A percentile compares a stretch with the other conserved stretches of the same genome.
These are phyloP conservation scores for Mortierella antarctica DNA, from an alignment of 192 early-diverging fungal species.

Conservation along the genomic window DNA sequence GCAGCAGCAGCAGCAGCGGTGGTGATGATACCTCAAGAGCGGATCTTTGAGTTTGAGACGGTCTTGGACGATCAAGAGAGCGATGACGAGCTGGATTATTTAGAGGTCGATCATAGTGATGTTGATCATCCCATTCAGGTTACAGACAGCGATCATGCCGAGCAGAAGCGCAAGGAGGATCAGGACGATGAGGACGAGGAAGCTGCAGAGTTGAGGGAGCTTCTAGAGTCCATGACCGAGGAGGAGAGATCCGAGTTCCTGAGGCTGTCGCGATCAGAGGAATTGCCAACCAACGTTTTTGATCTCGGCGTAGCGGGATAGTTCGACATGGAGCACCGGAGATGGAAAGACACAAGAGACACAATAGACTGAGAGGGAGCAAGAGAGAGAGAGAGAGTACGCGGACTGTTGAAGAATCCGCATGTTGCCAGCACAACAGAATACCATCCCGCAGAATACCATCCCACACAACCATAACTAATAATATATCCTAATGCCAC, in stretches of 20 bases:
- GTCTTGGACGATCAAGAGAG: neutral
- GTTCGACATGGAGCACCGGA: neutral
- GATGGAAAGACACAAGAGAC: neutral
- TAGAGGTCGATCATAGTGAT: too few relatives aligned
- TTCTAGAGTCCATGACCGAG: slow-evolving; percentile 32
- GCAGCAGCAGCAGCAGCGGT: neutral
- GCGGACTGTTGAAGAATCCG: too few relatives aligned
- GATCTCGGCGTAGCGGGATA: neutral
- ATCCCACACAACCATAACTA: too few relatives aligned
- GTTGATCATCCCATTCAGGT: too few relatives aligned
- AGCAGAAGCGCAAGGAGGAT: neutral
- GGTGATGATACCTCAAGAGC: neutral
- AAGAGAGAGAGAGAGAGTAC: too few relatives aligned
- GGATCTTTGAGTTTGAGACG: slow-evolving; percentile 19
- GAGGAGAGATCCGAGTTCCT: slow-evolving; percentile 40
- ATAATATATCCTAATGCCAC: too few relatives aligned
- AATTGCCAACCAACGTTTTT: neutral
- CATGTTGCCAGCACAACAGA: too few relatives aligned
- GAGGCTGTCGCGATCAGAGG: slow-evolving; percentile 12
- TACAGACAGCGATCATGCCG: too few relatives aligned
- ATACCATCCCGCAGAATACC: too few relatives aligned
- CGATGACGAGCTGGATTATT: too few relatives aligned
- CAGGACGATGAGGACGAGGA: neutral
- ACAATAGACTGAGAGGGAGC: too few relatives aligned
- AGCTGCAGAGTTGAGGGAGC: slow-evolving; percentile 26